phyloP scores from a whole-genome alignment of 2,329 filamentous ascomycete genomes.

The Pseudocercospora ulei region DNA sequence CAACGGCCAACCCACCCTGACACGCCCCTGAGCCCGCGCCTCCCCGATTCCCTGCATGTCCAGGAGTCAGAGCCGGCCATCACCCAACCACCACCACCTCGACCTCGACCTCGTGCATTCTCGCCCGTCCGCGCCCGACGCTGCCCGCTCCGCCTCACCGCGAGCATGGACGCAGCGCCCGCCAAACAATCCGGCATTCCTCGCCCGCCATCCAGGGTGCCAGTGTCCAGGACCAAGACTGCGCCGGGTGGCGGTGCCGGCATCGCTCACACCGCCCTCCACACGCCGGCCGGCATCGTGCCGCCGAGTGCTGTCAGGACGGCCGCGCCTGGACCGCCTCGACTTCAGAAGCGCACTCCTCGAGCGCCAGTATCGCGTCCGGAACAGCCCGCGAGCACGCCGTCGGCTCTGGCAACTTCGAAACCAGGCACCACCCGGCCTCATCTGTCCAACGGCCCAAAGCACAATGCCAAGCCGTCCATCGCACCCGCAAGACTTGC shows the following conservation, averaged over 20 bases:
- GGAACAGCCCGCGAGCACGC: slow-evolving; percentile 4
- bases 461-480: slow-evolving; percentile 6
- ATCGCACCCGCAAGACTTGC: not conserved
- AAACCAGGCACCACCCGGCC: slow-evolving; percentile 12
- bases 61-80: too few species aligned
- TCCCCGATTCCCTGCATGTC: too few species aligned
- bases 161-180: slow-evolving; percentile 1
- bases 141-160: not conserved
- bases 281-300: slow-evolving; percentile 1
- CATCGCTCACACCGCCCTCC: slow-evolving; percentile 3
- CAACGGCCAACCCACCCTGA: too few species aligned
- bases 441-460: slow-evolving; percentile 9
- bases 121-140: not conserved
- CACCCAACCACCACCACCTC: too few species aligned
- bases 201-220: slow-evolving; percentile 4
- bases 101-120: too few species aligned
- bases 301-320: slow-evolving; percentile 8
- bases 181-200: slow-evolving; percentile 7
- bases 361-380: slow-evolving; percentile 11
- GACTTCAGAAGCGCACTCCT: slow-evolving; percentile 15
- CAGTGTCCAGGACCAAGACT: not conserved
- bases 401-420: slow-evolving; percentile 1
- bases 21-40: too few species aligned
- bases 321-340: slow-evolving; percentile 6
- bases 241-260: slow-evolving; percentile 1